These are phyloP conservation scores for Xylaria longipes DNA, from an alignment of 495 filamentous ascomycete species.

Conservation along the genomic window DNA sequence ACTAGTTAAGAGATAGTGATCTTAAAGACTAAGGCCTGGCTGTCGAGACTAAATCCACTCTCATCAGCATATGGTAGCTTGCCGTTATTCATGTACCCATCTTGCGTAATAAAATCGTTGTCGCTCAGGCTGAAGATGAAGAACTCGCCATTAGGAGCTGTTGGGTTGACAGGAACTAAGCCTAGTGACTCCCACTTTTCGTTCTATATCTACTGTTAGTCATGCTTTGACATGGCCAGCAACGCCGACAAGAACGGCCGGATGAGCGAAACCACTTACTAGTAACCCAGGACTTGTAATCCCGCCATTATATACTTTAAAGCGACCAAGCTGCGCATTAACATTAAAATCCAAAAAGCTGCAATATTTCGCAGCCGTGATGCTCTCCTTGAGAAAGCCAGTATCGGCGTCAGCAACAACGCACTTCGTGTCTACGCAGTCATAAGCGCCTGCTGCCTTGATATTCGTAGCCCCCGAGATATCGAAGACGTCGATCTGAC, in stretches of 20 bases:
- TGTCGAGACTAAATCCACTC: constrained; percentile 69
- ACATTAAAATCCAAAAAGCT: constrained; percentile 77
- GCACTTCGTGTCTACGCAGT: constrained; percentile 45
- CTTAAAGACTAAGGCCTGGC: constrained; percentile 76
- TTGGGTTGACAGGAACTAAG: constrained; percentile 65
- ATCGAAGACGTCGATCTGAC: constrained; percentile 77
- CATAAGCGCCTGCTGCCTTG: constrained; percentile 58
- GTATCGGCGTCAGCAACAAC: constrained; percentile 35
- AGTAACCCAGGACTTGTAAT: constrained; percentile 33
- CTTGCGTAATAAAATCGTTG: constrained; percentile 83
- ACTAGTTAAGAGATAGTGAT: constrained; percentile 45
- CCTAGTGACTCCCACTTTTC: constrained; percentile 85
- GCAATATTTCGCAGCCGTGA: constrained; percentile 71
- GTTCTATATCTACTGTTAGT: constrained; percentile 47
- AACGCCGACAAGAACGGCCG: background rate
- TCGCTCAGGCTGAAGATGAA: constrained; percentile 74
- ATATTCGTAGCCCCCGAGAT: constrained; percentile 71
- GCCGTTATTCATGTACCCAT: constrained; percentile 72
- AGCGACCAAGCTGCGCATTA: constrained; percentile 69
- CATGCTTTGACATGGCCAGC: background rate
- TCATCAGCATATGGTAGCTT: constrained; percentile 65
- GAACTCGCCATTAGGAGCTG: constrained; percentile 60
- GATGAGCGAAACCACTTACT: constrained; percentile 21
- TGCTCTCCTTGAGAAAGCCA: constrained; percentile 61
- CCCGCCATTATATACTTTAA: constrained; percentile 71